These are phyloP conservation scores for Astrothelium subdiscretum DNA, from an alignment of 495 filamentous ascomycete species.

Conservation along the genomic window DNA sequence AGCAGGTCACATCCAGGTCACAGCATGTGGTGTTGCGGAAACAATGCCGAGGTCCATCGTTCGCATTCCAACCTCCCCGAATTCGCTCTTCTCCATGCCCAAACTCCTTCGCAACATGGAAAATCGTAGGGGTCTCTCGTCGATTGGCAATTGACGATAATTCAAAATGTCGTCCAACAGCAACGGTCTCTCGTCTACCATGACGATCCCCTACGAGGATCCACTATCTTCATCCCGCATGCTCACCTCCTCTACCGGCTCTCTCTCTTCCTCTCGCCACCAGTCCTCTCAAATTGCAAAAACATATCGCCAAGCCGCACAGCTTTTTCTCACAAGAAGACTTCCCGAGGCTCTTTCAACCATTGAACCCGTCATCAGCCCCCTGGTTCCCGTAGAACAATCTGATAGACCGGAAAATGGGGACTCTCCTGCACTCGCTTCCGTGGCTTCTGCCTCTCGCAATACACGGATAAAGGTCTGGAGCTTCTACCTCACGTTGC, in stretches of 20 bases:
- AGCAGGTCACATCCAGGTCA: background rate
- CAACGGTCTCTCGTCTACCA: slow-evolving; percentile 5
- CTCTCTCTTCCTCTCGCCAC: slow-evolving; percentile 43
- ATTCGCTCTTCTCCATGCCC: background rate
- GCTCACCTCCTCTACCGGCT: slow-evolving; percentile 39
- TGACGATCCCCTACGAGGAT: slow-evolving; percentile 15
- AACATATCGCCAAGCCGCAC: slow-evolving; percentile 78
- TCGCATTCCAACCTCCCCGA: background rate
- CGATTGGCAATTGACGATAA: background rate
- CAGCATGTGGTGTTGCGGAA: background rate
- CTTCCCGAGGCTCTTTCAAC: slow-evolving; percentile 77
- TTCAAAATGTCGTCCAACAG: background rate
- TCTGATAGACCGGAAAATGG: slow-evolving; percentile 24
- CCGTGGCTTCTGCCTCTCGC: slow-evolving; percentile 59
- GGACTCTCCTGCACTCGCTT: slow-evolving; percentile 37
- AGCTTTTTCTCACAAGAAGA: slow-evolving; percentile 84
- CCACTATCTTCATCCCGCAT: slow-evolving; percentile 34
- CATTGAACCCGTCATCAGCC: slow-evolving; percentile 64
- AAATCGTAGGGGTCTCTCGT: background rate
- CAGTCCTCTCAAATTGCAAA: slow-evolving; percentile 58
- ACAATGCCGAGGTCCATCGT: background rate
- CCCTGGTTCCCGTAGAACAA: slow-evolving; percentile 13
- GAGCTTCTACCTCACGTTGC: slow-evolving; percentile 87
- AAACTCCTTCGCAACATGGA: background rate
- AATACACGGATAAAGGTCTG: slow-evolving; percentile 86